Conservation (phyloP, 805 yeast genomes). For the Barnettozyma californica region DNA sequence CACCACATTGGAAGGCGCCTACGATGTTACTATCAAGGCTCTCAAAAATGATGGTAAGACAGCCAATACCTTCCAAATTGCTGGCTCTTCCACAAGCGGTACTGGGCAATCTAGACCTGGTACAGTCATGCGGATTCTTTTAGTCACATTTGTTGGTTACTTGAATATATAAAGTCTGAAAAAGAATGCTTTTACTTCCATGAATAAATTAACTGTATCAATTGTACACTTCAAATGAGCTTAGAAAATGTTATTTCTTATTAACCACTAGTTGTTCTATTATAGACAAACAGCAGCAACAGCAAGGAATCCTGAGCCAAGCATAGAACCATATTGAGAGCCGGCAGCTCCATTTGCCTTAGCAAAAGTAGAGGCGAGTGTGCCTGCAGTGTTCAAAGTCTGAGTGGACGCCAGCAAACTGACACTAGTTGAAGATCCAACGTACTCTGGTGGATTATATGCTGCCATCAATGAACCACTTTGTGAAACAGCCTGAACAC, state of each 20-base stretch:
- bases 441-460: neutral
- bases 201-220: too few species aligned
- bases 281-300: neutral
- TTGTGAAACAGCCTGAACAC: conserved; percentile 4
- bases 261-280: neutral
- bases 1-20: neutral
- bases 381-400: neutral
- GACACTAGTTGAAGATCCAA: neutral
- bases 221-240: neutral
- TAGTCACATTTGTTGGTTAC: neutral
- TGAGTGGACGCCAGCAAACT: neutral
- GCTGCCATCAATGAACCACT: conserved; percentile 3
- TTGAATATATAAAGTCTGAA: neutral
- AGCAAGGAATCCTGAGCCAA: neutral
- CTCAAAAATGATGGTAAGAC: neutral
- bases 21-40: neutral
- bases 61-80: neutral
- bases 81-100: neutral
- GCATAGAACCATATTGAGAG: neutral
- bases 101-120: neutral
- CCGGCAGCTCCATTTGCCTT: neutral
- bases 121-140: neutral
- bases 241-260: too few species aligned
- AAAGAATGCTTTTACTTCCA: too few species aligned
- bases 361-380: neutral